phyloP scores from a whole-genome alignment of 306 rosid genomes.

The Dalbergia oliveri region DNA sequence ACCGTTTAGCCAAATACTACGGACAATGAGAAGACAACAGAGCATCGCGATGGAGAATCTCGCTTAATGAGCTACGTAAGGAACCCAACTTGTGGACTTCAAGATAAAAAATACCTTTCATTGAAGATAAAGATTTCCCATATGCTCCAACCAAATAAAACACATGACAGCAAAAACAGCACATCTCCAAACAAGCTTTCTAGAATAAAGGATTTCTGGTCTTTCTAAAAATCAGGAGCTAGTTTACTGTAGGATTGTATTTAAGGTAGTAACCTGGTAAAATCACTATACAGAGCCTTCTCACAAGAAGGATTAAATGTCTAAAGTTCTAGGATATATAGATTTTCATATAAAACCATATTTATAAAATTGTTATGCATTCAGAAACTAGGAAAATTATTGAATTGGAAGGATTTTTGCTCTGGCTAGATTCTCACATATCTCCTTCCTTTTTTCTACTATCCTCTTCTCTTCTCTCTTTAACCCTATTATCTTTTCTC shows the following conservation, averaged over 20 bases:
- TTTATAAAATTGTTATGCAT: not conserved
- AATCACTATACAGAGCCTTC: too few species aligned
- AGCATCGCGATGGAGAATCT: conserved; percentile 17
- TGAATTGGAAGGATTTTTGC: conserved; percentile 18
- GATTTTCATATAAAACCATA: not conserved
- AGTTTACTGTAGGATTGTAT: conserved; percentile 9
- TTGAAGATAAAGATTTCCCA: not conserved
- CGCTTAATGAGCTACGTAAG: conserved; percentile 4
- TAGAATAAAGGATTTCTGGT: conserved; percentile 1
- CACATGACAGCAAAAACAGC: conserved; percentile 29
- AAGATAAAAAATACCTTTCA: conserved; percentile 9
- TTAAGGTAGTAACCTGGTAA: conserved; percentile 11
- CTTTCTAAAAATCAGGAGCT: conserved; percentile 1
- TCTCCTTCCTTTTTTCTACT: conserved; percentile 20
- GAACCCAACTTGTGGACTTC: conserved; percentile 9
- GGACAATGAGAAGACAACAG: conserved; percentile 5
- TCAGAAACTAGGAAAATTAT: conserved; percentile 32
- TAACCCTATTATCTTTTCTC: conserved; percentile 23
- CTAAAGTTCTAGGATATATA: not conserved
- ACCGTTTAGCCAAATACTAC: not conserved
- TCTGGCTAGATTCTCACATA: conserved; percentile 32
- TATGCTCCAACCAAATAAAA: conserved; percentile 21
- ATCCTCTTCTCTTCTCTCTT: not conserved
- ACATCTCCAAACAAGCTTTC: conserved; percentile 6
- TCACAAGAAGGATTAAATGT: not conserved